Conservation (phyloP, 352 stramenopile genomes). For the Nothophytophthora sp. region DNA sequence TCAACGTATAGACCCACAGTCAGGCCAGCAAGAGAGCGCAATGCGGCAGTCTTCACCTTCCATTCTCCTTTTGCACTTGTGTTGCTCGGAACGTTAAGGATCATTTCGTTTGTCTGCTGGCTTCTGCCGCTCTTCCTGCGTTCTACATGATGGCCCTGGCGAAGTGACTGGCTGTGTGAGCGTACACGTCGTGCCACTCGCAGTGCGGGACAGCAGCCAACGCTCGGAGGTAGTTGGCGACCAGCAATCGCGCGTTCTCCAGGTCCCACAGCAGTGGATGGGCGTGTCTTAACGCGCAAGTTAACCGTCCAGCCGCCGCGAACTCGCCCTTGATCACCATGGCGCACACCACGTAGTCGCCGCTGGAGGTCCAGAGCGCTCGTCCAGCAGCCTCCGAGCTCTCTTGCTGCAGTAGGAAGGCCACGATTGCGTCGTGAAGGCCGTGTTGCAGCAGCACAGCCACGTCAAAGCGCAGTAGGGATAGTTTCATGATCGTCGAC, state of each 20-base stretch:
- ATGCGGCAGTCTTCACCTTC: no score
- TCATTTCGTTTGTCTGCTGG: slow-evolving; percentile 17
- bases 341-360: slow-evolving; percentile 65
- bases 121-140: slow-evolving; percentile 4
- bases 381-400: neutral
- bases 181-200: slow-evolving; percentile 36
- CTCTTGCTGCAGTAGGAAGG: slow-evolving; percentile 29
- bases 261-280: slow-evolving; percentile 73
- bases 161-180: slow-evolving; percentile 23
- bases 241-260: slow-evolving; percentile 59
- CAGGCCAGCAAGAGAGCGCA: no score
- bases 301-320: slow-evolving; percentile 51
- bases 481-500: slow-evolving; percentile 41
- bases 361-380: slow-evolving; percentile 56
- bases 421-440: slow-evolving; percentile 42
- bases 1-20: slow-evolving; percentile 62
- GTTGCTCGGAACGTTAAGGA: no score
- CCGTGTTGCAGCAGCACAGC: slow-evolving; percentile 35
- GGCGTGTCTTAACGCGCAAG: slow-evolving; percentile 51
- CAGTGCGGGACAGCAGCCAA: no score
- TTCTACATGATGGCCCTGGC: slow-evolving; percentile 18
- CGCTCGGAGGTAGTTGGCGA: slow-evolving; percentile 52
- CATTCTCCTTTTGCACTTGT: no score
- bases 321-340: slow-evolving; percentile 52
- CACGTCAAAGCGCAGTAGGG: slow-evolving; percentile 67